Evolutionary conservation across 2,329 filamentous ascomycete species (phyloP), one percentile per base, ranked within the genome.

Genomic region (Capronia americana): DNA sequence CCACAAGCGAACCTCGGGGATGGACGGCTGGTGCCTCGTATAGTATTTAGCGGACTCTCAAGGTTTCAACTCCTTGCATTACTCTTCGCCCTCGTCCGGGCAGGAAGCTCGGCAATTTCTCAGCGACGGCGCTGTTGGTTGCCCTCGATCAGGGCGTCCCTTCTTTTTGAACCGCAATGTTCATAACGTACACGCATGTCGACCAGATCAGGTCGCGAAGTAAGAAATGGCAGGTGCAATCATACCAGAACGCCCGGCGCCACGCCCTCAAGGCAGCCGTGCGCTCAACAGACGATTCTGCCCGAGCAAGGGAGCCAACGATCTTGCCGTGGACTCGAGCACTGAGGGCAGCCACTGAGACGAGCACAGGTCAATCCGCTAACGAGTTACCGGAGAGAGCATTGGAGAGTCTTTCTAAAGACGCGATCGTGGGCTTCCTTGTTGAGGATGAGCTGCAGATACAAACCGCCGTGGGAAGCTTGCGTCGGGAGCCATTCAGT

Each of bases 401-500:
- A 10, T 34, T n/a, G 26, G 10, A 34, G 17, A n/a, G 14, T 12
- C 14, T 8, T 5, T 11, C 32, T 14, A 8, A 57, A 10, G 56
- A 20, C 26, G 20, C n/a, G 24, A 28, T 44, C 24, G 38, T 44
- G 23, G 17, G 32, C 44, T 8, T 20, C 17, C 14, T 20, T 10
- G 44, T 20, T n/a, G 44, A 46, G 11, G 44, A 46, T 46, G 44
- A 60, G 20, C 17, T 14, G 11, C 57, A 12, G 4, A 17, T 60
- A 50, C 57, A 23, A 24, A 51, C 44, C 11, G 14, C 44, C 11
- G 24, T 46, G 11, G 59, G 30, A 30, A 46, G 30, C 28, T 24
- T 64, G 14, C 63, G 63, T 24, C 11, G 28, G 6, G 63, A 66
- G 30, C 63, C 63, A 20, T 66, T 66, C 63, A 58, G 51, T 34